phyloP scores from a whole-genome alignment of 2,329 filamentous ascomycete genomes.

The Exophiala sp. region DNA sequence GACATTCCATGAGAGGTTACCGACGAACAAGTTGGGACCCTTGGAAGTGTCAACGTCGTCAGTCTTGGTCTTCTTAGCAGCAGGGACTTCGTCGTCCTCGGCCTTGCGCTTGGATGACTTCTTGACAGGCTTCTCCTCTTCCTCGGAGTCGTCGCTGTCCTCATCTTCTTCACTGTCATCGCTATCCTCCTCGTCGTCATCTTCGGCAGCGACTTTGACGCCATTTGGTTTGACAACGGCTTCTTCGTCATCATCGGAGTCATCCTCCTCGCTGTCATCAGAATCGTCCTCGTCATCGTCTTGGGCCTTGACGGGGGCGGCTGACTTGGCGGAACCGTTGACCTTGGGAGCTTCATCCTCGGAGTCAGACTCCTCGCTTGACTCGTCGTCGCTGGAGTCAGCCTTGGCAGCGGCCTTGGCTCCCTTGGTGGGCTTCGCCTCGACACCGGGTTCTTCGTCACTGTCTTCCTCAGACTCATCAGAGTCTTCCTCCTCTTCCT shows the following conservation, averaged over 20 bases:
- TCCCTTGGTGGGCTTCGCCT: conserved; percentile 37
- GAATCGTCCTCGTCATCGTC: conserved; percentile 23
- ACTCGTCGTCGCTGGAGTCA: conserved; percentile 35
- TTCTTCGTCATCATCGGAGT: conserved; percentile 31
- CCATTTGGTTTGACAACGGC: conserved; percentile 16
- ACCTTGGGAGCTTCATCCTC: conserved; percentile 27
- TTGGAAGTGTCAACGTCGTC: conserved; percentile 43
- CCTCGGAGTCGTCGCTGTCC: conserved; percentile 28
- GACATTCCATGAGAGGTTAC: conserved; percentile 86
- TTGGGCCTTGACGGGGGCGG: conserved; percentile 11
- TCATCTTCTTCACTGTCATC: conserved; percentile 18
- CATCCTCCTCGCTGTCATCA: conserved; percentile 18
- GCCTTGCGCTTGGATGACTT: conserved; percentile 46
- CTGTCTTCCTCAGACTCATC: conserved; percentile 33
- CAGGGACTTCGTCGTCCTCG: conserved; percentile 40
- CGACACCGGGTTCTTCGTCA: conserved; percentile 34
- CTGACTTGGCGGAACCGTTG: conserved; percentile 20
- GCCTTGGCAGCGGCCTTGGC: conserved; percentile 31
- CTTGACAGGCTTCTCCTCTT: conserved; percentile 29
- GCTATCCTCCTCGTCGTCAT: conserved; percentile 30
- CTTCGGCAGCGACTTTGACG: conserved; percentile 10
- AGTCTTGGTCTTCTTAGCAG: conserved; percentile 55
- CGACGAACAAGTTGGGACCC: conserved; percentile 73
- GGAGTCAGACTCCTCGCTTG: conserved; percentile 30
- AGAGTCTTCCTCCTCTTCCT: conserved; percentile 39